Evolutionary conservation across 345 rosid genomes (phyloP), one percentile per base, ranked within the genome.

Genomic region (Kandelia obovata): DNA sequence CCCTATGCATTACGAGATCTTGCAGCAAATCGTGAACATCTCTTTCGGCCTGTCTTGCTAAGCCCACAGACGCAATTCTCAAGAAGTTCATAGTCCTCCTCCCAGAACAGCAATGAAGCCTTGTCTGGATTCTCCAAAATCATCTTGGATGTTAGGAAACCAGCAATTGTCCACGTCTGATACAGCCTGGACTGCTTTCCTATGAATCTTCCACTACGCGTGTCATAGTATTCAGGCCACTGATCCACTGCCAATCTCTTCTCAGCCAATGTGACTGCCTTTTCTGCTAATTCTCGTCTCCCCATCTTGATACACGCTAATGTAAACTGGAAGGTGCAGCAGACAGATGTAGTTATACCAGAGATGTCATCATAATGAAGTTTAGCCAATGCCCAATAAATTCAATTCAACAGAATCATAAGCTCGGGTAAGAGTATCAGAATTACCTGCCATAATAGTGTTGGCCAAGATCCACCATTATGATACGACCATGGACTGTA

Each of bases 171-270:
- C 97, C 97, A 89, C 32, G 96, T 91, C 74, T 91, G 97, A 67
- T 64, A 73, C 61, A 89, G 83, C 71, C 89, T 80, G 28, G 99
- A 79, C 28, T 95, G 96, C 76, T 95, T 89, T 62, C 99, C 96
- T 15, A 89, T 74, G 58, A 91, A 91, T 67, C 85, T 88, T 69
- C 97, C 97, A 25, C 83, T 81, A 55, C 58, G 81, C 0, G 87
- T 91, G 83, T 95, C 97, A 5, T 94, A 91, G 72, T 94, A 94
- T 72, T 94, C 99, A 1, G 99, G 97, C 97, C 97, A 94, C 21
- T 77, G 63, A 68, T 91, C 97, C 23, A 25, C 79, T 6, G 77
- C 69, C 46, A 94, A 81, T 78, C 89, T 89, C 79, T 83, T 72
- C 86, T 94, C 97, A 0, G 93, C 97, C 75, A 83, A 71, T 65